Conservation (phyloP, 495 filamentous ascomycete species). For the Penicillium riverlandense region DNA sequence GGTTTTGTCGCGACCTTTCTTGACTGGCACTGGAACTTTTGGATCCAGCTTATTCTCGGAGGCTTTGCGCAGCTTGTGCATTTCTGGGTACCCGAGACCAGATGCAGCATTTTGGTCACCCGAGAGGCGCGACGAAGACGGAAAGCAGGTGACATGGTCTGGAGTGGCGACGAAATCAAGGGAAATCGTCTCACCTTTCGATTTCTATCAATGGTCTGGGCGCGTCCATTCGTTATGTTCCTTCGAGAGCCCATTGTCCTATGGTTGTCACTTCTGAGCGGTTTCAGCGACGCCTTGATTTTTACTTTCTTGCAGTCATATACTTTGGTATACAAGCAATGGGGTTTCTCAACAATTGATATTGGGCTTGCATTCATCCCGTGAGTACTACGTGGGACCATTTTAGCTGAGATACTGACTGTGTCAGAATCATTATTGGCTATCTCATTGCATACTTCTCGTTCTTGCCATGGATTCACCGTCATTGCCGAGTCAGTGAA, state of each 20-base stretch:
- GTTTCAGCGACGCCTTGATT: constrained; percentile 74
- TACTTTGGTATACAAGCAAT: constrained; percentile 57
- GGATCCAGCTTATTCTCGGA: constrained; percentile 75
- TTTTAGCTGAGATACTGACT: background rate
- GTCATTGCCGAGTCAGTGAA: constrained; percentile 36
- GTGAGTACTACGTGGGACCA: constrained; percentile 2
- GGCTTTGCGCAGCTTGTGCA: constrained; percentile 59
- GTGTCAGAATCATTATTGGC: constrained; percentile 30
- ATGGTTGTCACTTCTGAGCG: constrained; percentile 61
- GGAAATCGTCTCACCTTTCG: constrained; percentile 41
- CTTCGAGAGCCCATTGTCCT: constrained; percentile 70
- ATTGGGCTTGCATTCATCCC: constrained; percentile 58
- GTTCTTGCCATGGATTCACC: constrained; percentile 58
- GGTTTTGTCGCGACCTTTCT: constrained; percentile 64
- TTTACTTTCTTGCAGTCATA: constrained; percentile 73
- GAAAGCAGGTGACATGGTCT: constrained; percentile 47
- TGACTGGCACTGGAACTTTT: constrained; percentile 70
- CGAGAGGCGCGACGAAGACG: constrained; percentile 57
- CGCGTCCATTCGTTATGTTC: constrained; percentile 74
- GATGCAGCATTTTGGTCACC: constrained; percentile 61
- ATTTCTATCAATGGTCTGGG: constrained; percentile 55
- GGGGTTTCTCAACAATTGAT: constrained; percentile 49
- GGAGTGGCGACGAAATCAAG: constrained; percentile 58
- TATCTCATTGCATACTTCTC: constrained; percentile 57
- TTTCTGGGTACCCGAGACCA: constrained; percentile 59